phyloP scores from a whole-genome alignment of 2,329 filamentous ascomycete genomes.

The Pyrenophora teres region DNA sequence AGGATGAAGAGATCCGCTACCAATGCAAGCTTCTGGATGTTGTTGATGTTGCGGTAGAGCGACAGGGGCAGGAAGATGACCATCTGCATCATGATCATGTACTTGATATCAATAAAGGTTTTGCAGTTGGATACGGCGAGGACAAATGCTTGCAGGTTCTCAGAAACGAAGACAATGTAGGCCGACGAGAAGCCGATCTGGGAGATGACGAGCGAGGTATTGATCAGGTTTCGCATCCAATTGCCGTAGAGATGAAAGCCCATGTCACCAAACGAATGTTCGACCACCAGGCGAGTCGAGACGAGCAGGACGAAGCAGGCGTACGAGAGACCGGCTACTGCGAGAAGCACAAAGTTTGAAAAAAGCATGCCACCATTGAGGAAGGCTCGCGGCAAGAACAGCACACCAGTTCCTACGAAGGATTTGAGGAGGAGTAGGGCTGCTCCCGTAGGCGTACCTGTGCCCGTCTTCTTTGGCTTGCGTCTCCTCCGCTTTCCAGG shows the following conservation, averaged over 20 bases:
- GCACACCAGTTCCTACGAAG: conserved; percentile 93
- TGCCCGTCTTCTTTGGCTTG: conserved; percentile 78
- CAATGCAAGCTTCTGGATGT: conserved; percentile 92
- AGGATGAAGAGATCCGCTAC: conserved; percentile 94
- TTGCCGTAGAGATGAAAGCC: conserved; percentile 89
- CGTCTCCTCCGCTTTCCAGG: conserved; percentile 71
- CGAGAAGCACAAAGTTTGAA: conserved; percentile 86
- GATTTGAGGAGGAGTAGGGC: conserved; percentile 90
- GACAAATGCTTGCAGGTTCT: conserved; percentile 94
- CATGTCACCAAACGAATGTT: conserved; percentile 97
- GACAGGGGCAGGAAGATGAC: conserved; percentile 93
- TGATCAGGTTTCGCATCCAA: conserved; percentile 85
- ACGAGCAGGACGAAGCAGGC: conserved; percentile 97
- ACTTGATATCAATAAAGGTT: conserved; percentile 82
- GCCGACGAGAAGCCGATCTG: conserved; percentile 94
- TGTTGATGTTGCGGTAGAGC: conserved; percentile 92
- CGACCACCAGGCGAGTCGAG: conserved; percentile 79
- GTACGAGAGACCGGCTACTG: conserved; percentile 85
- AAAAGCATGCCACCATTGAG: conserved; percentile 98
- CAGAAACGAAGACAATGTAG: conserved; percentile 95
- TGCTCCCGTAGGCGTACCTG: conserved; percentile 77
- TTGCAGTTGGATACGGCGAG: conserved; percentile 87
- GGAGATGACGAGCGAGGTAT: conserved; percentile 89
- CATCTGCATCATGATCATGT: conserved; percentile 92
- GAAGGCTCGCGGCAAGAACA: conserved; percentile 91